Percentiles rank a stretch among this genome's conserved stretches.
Conservation (phyloP, 257 asterid species). For the Rehmannia glutinosa region DNA sequence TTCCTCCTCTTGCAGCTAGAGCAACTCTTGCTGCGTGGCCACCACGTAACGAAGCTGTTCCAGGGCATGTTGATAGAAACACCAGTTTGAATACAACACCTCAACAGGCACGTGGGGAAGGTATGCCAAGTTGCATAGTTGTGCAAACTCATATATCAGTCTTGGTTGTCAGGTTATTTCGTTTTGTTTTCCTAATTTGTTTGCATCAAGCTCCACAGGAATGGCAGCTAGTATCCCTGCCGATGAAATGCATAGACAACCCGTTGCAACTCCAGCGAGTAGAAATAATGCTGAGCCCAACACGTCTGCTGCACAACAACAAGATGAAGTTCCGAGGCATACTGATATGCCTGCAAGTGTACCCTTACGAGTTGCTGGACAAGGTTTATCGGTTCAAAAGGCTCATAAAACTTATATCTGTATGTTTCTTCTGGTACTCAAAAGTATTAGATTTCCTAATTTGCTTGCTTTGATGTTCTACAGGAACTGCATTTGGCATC, state of each 20-base stretch:
- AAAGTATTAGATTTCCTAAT: constrained; percentile 8
- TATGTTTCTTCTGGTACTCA: background rate
- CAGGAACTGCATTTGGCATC: constrained; percentile 28
- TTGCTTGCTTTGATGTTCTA: constrained; percentile 6
- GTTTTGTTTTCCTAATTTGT: background rate
- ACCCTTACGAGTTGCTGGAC: constrained; percentile 18
- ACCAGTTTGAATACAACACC: constrained; percentile 21
- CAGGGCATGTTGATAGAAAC: constrained; percentile 30
- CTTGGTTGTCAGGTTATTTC: constrained; percentile 9
- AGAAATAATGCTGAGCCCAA: constrained; percentile 30
- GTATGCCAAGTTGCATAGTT: constrained; percentile 29
- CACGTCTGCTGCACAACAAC: constrained; percentile 24
- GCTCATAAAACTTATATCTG: background rate
- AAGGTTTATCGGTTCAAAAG: constrained; percentile 23
- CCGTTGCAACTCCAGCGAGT: constrained; percentile 26
- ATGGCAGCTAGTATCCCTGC: constrained; percentile 29
- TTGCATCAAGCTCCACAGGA: constrained; percentile 30
- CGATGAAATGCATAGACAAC: constrained; percentile 25
- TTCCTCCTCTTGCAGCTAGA: constrained; percentile 62
- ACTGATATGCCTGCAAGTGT: constrained; percentile 21
- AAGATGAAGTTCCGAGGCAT: constrained; percentile 20
- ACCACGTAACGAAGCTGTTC: constrained; percentile 31
- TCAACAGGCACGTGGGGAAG: constrained; percentile 40
- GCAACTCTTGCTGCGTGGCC: constrained; percentile 93
- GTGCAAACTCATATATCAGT: background rate